Evolutionary conservation across 2,329 filamentous ascomycete species (phyloP).

Genomic region (Elsinoe perseae): DNA sequence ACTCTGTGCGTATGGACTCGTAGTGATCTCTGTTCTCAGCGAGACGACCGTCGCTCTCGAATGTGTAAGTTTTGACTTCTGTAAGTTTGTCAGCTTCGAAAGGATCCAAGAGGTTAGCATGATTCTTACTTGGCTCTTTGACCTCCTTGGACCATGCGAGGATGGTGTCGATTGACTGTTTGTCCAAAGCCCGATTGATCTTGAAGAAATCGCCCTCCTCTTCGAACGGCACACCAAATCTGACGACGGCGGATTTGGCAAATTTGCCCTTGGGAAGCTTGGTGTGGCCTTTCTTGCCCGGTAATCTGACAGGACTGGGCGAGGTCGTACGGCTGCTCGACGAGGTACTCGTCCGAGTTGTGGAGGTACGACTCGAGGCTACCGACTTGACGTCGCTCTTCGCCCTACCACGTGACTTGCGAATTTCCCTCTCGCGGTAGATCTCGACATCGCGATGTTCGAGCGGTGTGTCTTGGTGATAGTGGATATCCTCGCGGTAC

Average conservation of each 20-base stretch:
- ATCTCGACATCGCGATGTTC: slow-evolving; percentile 45
- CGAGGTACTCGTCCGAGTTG: slow-evolving; percentile 21
- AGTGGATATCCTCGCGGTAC: slow-evolving; percentile 56
- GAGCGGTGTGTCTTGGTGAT: slow-evolving; percentile 33
- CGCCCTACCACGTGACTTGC: slow-evolving; percentile 23
- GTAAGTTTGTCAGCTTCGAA: slow-evolving; percentile 19
- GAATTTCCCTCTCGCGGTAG: slow-evolving; percentile 38
- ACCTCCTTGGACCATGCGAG: slow-evolving; percentile 76
- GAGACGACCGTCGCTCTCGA: slow-evolving; percentile 26
- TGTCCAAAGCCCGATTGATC: slow-evolving; percentile 74
- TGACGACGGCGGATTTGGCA: slow-evolving; percentile 69
- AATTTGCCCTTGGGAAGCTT: slow-evolving; percentile 75
- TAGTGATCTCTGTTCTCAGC: slow-evolving; percentile 27
- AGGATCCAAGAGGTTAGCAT: background rate
- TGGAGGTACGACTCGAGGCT: slow-evolving; percentile 21
- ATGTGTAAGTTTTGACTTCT: slow-evolving; percentile 33
- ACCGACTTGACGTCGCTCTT: slow-evolving; percentile 20
- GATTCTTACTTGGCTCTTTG: slow-evolving; percentile 37
- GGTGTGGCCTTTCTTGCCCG: slow-evolving; percentile 69
- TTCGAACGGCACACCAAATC: slow-evolving; percentile 77
- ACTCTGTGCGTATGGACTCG: slow-evolving; percentile 31
- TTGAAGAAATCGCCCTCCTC: slow-evolving; percentile 82
- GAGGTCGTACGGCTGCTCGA: slow-evolving; percentile 32
- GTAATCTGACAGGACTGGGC: slow-evolving; percentile 26
- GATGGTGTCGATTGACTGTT: slow-evolving; percentile 85